Conservation (phyloP, 2,329 filamentous ascomycete species). For the Trichothecium sympodiale region DNA sequence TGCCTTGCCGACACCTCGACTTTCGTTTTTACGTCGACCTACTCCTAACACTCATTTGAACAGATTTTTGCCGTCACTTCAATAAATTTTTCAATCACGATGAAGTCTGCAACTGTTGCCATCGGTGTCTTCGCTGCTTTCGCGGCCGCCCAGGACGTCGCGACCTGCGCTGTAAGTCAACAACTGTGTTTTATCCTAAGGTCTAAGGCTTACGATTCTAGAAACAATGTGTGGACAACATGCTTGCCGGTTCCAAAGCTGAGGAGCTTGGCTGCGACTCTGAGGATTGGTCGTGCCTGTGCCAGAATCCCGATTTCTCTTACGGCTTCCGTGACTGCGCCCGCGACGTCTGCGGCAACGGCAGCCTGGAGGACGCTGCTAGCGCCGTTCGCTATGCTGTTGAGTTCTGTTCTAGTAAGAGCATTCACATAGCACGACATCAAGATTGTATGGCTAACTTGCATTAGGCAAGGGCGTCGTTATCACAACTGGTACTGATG, state of each 20-base stretch:
- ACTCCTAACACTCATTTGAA: no score
- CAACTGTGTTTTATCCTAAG: background rate
- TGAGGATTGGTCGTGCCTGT: conserved; percentile 33
- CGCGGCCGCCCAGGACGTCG: conserved; percentile 27
- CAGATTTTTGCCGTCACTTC: no score
- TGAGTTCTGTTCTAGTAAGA: conserved; percentile 25
- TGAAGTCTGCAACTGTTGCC: conserved; percentile 37
- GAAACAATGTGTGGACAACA: conserved; percentile 38
- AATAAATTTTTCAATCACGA: conserved; percentile 22
- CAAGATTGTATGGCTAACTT: background rate
- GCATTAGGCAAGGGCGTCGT: conserved; percentile 19
- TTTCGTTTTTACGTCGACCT: no score
- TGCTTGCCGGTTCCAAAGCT: conserved; percentile 31
- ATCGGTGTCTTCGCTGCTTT: conserved; percentile 29
- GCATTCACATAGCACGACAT: conserved; percentile 2
- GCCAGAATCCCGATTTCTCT: conserved; percentile 32
- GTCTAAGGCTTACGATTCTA: conserved; percentile 14
- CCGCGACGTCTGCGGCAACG: conserved; percentile 24
- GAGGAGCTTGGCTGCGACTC: conserved; percentile 31
- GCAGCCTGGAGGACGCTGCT: conserved; percentile 16
- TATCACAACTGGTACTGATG: conserved; percentile 18
- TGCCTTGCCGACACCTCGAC: no score
- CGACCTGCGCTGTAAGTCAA: conserved; percentile 42
- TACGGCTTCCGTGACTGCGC: conserved; percentile 43
- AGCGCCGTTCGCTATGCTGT: conserved; percentile 27